These are phyloP conservation scores for Phylloporus scabripes DNA, from an alignment of 768 basidiomycete genomes.

Conservation along the genomic window DNA sequence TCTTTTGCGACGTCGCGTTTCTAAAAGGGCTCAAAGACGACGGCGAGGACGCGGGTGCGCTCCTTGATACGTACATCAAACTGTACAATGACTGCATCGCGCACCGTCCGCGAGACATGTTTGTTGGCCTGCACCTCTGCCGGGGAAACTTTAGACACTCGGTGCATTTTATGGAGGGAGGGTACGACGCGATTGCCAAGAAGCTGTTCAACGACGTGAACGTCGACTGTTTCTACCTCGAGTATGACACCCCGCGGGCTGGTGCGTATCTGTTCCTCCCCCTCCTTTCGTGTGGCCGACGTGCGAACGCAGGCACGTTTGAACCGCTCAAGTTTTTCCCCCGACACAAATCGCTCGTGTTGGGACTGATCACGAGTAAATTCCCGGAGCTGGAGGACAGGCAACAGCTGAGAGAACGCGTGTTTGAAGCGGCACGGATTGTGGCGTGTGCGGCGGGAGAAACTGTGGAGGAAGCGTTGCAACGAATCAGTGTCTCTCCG, in stretches of 20 bases:
- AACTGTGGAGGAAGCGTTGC: slow-evolving; percentile 35
- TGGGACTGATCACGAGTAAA: slow-evolving; percentile 43
- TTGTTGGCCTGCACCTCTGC: slow-evolving; percentile 41
- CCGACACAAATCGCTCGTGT: slow-evolving; percentile 35
- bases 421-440: slow-evolving; percentile 39
- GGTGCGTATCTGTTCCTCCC: slow-evolving; percentile 19
- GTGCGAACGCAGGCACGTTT: slow-evolving; percentile 19
- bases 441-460: slow-evolving; percentile 36
- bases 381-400: slow-evolving; percentile 40
- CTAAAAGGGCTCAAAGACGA: slow-evolving; percentile 53
- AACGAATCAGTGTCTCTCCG: slow-evolving; percentile 40
- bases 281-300: background rate
- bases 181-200: slow-evolving; percentile 40
- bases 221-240: slow-evolving; percentile 42
- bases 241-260: slow-evolving; percentile 46
- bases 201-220: slow-evolving; percentile 42
- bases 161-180: slow-evolving; percentile 40
- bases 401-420: slow-evolving; percentile 34
- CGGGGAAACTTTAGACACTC: slow-evolving; percentile 31
- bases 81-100: slow-evolving; percentile 36
- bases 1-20: slow-evolving; percentile 60
- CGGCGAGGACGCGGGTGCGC: slow-evolving; percentile 54
- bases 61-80: slow-evolving; percentile 58
- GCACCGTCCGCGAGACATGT: slow-evolving; percentile 36
- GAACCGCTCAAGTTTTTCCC: slow-evolving; percentile 30